Evolutionary conservation across 2,329 filamentous ascomycete genomes (phyloP).

Genomic region (Scedosporium minutisporum): DNA sequence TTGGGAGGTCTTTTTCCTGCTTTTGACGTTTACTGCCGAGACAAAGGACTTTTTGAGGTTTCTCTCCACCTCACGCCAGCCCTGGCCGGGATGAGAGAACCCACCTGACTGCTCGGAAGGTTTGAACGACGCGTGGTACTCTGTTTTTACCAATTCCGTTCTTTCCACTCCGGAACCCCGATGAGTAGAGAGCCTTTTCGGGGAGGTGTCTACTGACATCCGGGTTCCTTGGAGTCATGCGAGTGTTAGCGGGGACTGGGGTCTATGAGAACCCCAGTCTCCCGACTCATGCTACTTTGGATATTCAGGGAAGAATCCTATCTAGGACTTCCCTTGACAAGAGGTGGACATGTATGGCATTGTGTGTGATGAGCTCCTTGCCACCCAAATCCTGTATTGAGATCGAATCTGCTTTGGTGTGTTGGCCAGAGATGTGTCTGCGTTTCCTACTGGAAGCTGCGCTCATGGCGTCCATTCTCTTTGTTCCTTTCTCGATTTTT

Average conservation of each 20-base stretch:
- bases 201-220: background rate
- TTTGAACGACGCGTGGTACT: background rate
- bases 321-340: background rate
- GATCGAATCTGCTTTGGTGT: background rate
- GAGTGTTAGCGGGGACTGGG: background rate
- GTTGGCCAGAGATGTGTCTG: background rate
- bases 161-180: background rate
- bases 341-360: background rate
- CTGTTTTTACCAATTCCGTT: background rate
- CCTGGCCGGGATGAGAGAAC: background rate
- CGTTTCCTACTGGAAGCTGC: background rate
- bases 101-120: background rate
- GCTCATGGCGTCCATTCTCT: background rate
- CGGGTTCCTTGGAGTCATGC: background rate
- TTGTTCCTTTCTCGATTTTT: background rate
- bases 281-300: background rate
- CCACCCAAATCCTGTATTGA: constrained; percentile 1
- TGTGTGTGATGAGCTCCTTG: background rate
- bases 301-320: background rate
- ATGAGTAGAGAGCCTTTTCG: background rate
- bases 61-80: background rate
- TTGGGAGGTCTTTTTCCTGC: background rate
- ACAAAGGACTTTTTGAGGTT: background rate
- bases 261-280: background rate
- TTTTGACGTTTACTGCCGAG: background rate